These are phyloP conservation scores for Albizia julibrissin DNA, from an alignment of 306 rosid genomes.

Conservation along the genomic window DNA sequence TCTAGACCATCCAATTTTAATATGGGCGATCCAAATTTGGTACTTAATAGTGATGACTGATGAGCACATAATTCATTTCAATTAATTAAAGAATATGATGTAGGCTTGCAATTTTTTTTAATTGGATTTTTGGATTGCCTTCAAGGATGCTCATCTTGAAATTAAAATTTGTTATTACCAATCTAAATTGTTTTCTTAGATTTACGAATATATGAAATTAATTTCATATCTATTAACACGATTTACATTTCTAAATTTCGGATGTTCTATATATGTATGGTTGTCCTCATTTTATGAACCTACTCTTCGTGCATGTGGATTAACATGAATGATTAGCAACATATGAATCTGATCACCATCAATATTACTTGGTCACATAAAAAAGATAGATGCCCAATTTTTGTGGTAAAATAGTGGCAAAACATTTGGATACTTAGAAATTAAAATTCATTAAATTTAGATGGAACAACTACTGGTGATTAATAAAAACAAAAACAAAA, in stretches of 20 bases:
- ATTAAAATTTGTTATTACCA: not conserved
- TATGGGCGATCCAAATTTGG: not conserved
- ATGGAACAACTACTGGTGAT: not conserved
- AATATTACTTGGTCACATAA: not conserved
- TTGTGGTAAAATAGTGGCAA: not conserved
- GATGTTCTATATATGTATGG: not conserved
- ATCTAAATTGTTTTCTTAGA: not conserved
- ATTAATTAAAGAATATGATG: not conserved
- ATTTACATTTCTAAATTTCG: not conserved
- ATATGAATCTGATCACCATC: not conserved
- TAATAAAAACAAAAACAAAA: not conserved
- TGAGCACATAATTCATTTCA: not conserved
- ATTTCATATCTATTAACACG: not conserved
- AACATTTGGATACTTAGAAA: not conserved
- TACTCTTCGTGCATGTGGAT: not conserved
- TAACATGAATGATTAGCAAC: not conserved
- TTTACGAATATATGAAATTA: not conserved
- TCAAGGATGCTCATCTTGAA: not conserved
- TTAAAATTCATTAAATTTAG: too few species aligned
- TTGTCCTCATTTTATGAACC: not conserved
- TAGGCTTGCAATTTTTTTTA: not conserved
- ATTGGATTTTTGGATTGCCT: not conserved
- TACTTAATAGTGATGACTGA: not conserved
- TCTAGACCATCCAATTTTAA: not conserved
- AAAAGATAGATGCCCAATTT: not conserved